phyloP scores from a whole-genome alignment of 805 yeast genomes.

The Myxozyma vanderwaltii region DNA sequence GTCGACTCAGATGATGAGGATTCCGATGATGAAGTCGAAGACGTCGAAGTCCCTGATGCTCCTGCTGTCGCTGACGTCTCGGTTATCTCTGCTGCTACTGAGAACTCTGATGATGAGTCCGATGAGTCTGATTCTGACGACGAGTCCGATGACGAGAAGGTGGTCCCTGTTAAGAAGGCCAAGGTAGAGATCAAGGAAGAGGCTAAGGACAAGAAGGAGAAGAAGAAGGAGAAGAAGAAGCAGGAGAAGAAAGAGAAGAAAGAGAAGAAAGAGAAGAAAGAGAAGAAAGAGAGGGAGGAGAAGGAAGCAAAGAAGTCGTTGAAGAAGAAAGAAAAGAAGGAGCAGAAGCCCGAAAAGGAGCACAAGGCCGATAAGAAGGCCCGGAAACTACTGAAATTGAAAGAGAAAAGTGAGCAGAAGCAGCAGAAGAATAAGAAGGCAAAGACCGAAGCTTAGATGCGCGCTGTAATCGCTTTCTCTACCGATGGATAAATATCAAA shows the following conservation, averaged over 20 bases:
- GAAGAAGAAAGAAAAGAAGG: conserved; percentile 7
- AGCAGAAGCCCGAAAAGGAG: conserved; percentile 16
- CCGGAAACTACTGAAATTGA: neutral
- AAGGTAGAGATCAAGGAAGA: conserved; percentile 37
- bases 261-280: conserved; percentile 38
- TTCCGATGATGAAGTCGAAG: conserved; percentile 48
- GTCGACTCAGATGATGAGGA: conserved; percentile 47
- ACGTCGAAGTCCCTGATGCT: conserved; percentile 5
- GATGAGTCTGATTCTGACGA: too few relatives aligned
- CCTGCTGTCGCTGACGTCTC: conserved; percentile 8
- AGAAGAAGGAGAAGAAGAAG: conserved; percentile 39
- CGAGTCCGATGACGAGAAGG: conserved; percentile 51
- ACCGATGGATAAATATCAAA: neutral
- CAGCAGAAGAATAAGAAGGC: conserved; percentile 1
- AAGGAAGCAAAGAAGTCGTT: conserved; percentile 11
- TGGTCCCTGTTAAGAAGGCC: conserved; percentile 39
- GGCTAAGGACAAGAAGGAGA: conserved; percentile 41
- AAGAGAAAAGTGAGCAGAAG: neutral
- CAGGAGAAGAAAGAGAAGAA: conserved; percentile 32
- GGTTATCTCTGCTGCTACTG: conserved; percentile 2
- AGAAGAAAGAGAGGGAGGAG: conserved; percentile 35
- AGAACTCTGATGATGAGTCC: conserved; percentile 38
- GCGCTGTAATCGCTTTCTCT: conserved; percentile 3
- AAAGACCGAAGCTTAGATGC: neutral
- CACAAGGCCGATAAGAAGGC: conserved; percentile 10